Conservation (phyloP, 192 early-diverging fungal species). For the Coemansia sp. region DNA sequence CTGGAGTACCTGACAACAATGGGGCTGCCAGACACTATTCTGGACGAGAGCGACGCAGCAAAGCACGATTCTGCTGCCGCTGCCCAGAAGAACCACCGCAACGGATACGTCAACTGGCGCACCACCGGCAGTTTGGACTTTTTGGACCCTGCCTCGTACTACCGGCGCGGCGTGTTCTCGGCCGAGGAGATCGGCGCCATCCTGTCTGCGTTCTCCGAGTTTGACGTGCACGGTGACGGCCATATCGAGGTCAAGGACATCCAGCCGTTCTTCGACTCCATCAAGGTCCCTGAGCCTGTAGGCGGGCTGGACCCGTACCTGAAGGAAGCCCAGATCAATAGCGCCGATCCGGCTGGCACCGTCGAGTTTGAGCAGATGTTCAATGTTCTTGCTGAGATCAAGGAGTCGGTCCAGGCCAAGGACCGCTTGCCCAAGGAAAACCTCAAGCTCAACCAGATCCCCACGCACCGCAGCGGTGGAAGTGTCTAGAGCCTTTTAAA, state of each 20-base stretch:
- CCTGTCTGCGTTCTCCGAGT: slow-evolving; percentile 51
- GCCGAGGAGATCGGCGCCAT: slow-evolving; percentile 56
- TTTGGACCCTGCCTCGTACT: slow-evolving; percentile 53
- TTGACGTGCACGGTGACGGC: slow-evolving; percentile 47
- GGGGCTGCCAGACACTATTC: slow-evolving; percentile 74
- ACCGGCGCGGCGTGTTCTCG: slow-evolving; percentile 54
- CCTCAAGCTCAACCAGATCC: slow-evolving; percentile 52
- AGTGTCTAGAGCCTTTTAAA: slow-evolving; percentile 27
- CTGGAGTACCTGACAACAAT: slow-evolving; percentile 83
- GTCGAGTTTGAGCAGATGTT: slow-evolving; percentile 59
- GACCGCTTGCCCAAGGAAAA: slow-evolving; percentile 24
- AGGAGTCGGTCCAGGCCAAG: slow-evolving; percentile 45
- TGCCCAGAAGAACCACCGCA: neutral
- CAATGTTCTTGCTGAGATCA: slow-evolving; percentile 46
- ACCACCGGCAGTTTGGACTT: slow-evolving; percentile 37
- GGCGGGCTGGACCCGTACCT: slow-evolving; percentile 16
- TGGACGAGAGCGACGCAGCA: slow-evolving; percentile 21
- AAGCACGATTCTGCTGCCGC: slow-evolving; percentile 6
- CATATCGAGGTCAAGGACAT: slow-evolving; percentile 48
- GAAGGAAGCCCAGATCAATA: slow-evolving; percentile 18
- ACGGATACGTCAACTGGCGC: slow-evolving; percentile 24
- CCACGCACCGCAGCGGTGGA: slow-evolving; percentile 55
- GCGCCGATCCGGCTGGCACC: slow-evolving; percentile 12
- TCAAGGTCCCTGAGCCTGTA: slow-evolving; percentile 36
- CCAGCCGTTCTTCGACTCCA: slow-evolving; percentile 30